A percentile compares a stretch with the other conserved stretches of the same genome.
These are phyloP conservation scores for Akanthomyces dipterigenus DNA, from an alignment of 2,329 filamentous ascomycete genomes.

Conservation along the genomic window DNA sequence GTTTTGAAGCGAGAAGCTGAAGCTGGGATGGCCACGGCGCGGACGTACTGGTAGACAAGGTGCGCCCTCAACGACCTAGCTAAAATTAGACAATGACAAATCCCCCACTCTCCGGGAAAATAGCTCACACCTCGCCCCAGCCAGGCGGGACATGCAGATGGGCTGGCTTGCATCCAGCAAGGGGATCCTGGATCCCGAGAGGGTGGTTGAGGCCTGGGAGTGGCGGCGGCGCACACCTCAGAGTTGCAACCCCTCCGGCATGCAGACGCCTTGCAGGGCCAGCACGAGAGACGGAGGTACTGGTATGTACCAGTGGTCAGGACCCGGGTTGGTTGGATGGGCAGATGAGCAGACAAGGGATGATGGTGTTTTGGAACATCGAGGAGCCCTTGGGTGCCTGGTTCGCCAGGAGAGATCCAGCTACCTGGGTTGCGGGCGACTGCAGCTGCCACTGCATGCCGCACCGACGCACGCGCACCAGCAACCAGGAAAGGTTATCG, in stretches of 20 bases:
- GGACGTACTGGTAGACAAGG: neutral
- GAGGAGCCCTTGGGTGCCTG: neutral
- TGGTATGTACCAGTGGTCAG: no score
- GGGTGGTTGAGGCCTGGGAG: slow-evolving; percentile 1
- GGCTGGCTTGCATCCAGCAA: neutral
- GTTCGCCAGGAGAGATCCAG: neutral
- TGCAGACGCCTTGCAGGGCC: neutral
- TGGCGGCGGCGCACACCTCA: neutral
- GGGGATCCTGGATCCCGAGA: neutral
- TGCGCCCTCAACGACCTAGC: neutral
- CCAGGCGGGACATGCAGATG: neutral
- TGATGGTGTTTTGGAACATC: neutral
- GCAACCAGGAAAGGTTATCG: neutral
- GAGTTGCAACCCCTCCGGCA: neutral
- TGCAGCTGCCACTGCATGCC: neutral
- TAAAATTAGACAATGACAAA: slow-evolving; percentile 7
- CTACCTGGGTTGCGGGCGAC: neutral
- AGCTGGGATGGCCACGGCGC: neutral
- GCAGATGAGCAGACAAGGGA: neutral
- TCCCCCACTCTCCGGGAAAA: neutral
- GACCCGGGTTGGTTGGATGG: neutral
- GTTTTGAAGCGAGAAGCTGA: neutral
- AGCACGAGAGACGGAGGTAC: neutral
- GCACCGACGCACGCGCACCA: neutral
- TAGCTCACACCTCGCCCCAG: neutral